phyloP scores from a whole-genome alignment of 441 rosid species.

The Adansonia grandidieri region DNA sequence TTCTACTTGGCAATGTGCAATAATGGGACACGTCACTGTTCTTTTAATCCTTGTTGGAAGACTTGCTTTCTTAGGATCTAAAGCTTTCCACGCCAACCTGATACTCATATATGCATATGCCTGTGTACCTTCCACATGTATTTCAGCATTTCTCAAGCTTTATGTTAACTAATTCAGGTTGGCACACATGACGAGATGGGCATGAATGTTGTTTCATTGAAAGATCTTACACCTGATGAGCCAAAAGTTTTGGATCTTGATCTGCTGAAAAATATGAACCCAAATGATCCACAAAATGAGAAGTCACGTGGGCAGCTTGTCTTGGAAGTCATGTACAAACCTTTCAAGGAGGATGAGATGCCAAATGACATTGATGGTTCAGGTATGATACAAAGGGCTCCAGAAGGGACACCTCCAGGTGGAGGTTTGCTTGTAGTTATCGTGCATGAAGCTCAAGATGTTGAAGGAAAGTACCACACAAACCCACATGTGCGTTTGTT shows the following conservation, averaged over 20 bases:
- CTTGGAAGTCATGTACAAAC: constrained; percentile 55
- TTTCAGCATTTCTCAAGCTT: constrained; percentile 26
- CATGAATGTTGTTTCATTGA: constrained; percentile 55
- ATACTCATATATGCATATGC: not conserved
- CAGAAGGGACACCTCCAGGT: constrained; percentile 66
- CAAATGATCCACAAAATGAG: constrained; percentile 56
- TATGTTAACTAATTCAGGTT: constrained; percentile 39
- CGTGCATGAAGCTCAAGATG: constrained; percentile 67
- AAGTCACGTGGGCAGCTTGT: constrained; percentile 66
- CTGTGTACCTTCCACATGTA: not conserved
- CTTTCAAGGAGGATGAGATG: constrained; percentile 54
- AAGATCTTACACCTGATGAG: constrained; percentile 63
- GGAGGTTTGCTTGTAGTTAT: constrained; percentile 73
- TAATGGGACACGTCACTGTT: not conserved
- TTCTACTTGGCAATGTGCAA: not conserved
- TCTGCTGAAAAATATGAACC: constrained; percentile 64
- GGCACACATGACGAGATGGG: constrained; percentile 75
- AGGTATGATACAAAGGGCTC: constrained; percentile 59
- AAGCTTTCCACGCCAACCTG: not conserved
- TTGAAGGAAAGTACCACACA: constrained; percentile 76
- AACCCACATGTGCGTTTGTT: constrained; percentile 64
- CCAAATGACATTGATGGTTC: constrained; percentile 44
- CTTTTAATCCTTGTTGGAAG: not conserved
- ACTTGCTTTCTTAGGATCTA: not conserved
- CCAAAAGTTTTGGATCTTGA: constrained; percentile 54